These are phyloP conservation scores for Aureobasidium mangrovei DNA, from an alignment of 2,329 filamentous ascomycete species.

Conservation along the genomic window DNA sequence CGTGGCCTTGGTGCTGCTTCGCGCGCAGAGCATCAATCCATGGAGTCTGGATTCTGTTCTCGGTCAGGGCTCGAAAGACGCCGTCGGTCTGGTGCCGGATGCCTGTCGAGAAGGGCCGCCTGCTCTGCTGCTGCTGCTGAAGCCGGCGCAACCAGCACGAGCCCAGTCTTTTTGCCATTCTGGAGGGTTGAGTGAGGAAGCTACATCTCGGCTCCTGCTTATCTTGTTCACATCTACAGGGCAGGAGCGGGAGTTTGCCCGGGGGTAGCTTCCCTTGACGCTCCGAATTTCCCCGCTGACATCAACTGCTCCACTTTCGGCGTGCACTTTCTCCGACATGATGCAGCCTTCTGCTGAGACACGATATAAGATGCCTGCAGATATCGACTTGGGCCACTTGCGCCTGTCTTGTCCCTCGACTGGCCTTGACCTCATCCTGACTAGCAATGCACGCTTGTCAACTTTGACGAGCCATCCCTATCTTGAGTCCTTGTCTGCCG, in stretches of 20 bases:
- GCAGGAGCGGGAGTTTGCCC: neutral
- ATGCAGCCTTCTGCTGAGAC: no score
- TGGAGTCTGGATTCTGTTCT: constrained; percentile 54
- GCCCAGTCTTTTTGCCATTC: constrained; percentile 5
- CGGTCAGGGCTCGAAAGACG: constrained; percentile 51
- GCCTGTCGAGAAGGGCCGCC: constrained; percentile 1
- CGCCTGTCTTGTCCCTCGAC: constrained; percentile 5
- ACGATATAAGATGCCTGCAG: neutral
- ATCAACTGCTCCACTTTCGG: neutral
- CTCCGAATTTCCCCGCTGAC: constrained; percentile 10
- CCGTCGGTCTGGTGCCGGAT: constrained; percentile 40
- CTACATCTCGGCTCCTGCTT: neutral
- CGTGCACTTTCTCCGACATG: neutral
- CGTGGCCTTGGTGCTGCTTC: constrained; percentile 34
- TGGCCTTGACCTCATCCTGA: neutral
- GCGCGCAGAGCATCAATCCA: constrained; percentile 58
- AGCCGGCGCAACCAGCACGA: neutral
- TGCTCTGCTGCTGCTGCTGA: neutral
- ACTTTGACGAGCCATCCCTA: neutral
- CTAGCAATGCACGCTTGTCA: neutral
- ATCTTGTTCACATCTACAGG: constrained; percentile 2
- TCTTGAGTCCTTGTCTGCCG: neutral
- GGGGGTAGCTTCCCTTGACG: neutral
- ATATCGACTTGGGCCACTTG: neutral
- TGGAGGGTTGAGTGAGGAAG: neutral